These are phyloP conservation scores for Rhodamnia rubescens DNA, from an alignment of 345 rosid species.

Conservation along the genomic window DNA sequence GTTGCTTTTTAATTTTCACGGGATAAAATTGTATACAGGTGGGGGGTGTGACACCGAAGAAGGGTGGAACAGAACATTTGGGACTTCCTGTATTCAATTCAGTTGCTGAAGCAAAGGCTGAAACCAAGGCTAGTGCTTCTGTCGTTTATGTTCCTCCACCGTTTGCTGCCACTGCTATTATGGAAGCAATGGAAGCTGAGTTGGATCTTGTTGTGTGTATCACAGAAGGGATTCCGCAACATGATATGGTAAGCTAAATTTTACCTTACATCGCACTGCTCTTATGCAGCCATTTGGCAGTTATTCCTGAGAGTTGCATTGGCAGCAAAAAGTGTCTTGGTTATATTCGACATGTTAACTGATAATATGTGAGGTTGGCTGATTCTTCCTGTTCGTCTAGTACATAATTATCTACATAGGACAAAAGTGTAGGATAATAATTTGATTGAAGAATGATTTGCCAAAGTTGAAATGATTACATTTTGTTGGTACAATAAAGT, in stretches of 20 bases:
- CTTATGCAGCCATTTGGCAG: not conserved
- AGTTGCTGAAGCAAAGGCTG: constrained; percentile 95
- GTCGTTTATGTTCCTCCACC: constrained; percentile 94
- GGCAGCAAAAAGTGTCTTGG: not conserved
- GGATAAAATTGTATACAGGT: constrained; percentile 31
- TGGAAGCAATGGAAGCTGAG: constrained; percentile 95
- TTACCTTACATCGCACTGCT: not conserved
- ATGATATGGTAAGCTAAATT: constrained; percentile 57
- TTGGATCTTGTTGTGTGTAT: constrained; percentile 87
- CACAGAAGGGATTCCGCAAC: constrained; percentile 94
- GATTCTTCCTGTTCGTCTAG: not conserved
- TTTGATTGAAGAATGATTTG: not conserved
- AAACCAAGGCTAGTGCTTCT: constrained; percentile 87
- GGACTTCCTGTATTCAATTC: constrained; percentile 92
- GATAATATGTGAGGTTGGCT: not conserved
- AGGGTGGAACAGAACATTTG: constrained; percentile 93
- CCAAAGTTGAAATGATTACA: not conserved
- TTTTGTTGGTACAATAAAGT: not conserved
- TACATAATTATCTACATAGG: not conserved
- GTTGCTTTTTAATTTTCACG: not conserved
- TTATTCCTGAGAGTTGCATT: not conserved
- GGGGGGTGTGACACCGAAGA: constrained; percentile 95
- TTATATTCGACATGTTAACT: not conserved
- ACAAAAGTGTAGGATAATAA: not conserved
- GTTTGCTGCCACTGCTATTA: constrained; percentile 88